These are phyloP conservation scores for Venturia pyrina DNA, from an alignment of 2,329 filamentous ascomycete genomes.

Conservation along the genomic window DNA sequence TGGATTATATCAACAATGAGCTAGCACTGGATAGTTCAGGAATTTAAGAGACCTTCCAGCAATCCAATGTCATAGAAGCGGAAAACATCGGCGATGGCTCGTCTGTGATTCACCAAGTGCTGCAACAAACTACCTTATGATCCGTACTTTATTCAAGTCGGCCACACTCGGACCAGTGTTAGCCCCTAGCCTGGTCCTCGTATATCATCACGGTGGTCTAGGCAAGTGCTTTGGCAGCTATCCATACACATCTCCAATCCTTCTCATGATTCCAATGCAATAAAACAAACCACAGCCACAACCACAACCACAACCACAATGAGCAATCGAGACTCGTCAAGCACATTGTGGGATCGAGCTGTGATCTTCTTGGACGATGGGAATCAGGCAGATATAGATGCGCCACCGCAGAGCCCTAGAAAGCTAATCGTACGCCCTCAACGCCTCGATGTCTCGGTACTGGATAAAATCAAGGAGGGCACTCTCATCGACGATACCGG, in stretches of 20 bases:
- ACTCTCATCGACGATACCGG: neutral
- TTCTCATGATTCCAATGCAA: neutral
- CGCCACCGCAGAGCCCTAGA: neutral
- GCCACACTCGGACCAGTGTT: neutral
- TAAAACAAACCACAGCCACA: neutral
- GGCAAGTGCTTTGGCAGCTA: neutral
- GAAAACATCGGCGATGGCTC: neutral
- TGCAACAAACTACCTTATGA: neutral
- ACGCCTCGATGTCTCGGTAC: neutral
- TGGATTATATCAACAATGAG: too few relatives aligned
- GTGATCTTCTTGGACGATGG: neutral
- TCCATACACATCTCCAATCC: neutral
- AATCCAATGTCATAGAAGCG: neutral
- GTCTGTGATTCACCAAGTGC: neutral
- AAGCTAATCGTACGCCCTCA: neutral
- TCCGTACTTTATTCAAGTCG: neutral
- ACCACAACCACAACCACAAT: neutral
- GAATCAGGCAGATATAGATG: neutral
- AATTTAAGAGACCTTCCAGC: neutral
- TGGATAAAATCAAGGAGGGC: neutral
- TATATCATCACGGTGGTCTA: neutral
- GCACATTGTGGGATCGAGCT: neutral
- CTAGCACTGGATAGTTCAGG: too few relatives aligned
- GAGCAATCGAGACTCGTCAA: neutral
- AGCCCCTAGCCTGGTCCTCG: neutral